Evolutionary conservation across 371 early-diverging fungal species (phyloP), one percentile per base, ranked within the genome.

Genomic region (Saksenaea oblongispora): DNA sequence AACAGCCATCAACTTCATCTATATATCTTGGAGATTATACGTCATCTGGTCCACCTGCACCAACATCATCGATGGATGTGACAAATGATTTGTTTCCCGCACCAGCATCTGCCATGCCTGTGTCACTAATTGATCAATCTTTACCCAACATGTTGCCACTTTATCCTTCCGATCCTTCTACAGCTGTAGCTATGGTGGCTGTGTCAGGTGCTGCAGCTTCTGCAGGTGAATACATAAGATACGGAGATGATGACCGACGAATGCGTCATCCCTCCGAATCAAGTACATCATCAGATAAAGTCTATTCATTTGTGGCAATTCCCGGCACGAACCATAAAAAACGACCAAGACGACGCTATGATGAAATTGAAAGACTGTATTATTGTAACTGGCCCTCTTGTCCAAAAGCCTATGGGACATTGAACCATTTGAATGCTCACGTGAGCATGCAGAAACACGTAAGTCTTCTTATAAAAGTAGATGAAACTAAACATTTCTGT

Each of bases 381-480:
- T 79, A 79, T 34, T 90, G 91, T 70, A 86, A 79, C 61, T 85
- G 81, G 80, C 73, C 70, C 1, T 83, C 75, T 27, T 90, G 91
- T 62, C 77, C 82, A 26, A 90, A 90, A 71, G 71, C 84, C 17
- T 90, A 90, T 66, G 91, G 91, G 5, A 90, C 91, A 10, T 65
- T 90, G 37, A 90, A 90, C 67, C 88, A 90, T 65, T 67, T 90
- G 54, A 90, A 90, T 66, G 86, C 88, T 1, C 91, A 90, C 71
- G 87, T 90, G 22, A 78, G 73, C 64, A 87, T 90, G 89, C 91
- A 90, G 67, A 86, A 85, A 70, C 91, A 90, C 62, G 91, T 80
- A 76, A 76, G 74, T 58, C 22, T n/a, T 56, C 15, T 26, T 11
- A 44, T 22, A 18, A 27, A 62, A 22, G 24, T n/a, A 5, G 18